Evolutionary conservation across 805 yeast genomes (phyloP).

Genomic region (Clavispora vitiphila): DNA sequence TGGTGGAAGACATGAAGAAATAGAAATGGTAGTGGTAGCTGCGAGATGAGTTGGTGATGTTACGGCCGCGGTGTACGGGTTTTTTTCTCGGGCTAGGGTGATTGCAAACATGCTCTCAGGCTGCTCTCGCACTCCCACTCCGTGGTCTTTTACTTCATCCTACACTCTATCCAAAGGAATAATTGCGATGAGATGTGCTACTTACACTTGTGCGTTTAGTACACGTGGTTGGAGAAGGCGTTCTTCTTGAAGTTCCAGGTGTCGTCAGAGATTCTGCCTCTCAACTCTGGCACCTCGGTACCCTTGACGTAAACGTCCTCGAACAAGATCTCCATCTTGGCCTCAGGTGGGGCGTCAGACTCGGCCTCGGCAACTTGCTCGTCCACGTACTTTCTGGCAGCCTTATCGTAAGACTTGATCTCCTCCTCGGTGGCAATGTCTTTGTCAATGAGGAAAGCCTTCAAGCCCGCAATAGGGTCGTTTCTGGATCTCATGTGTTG

Average conservation of each 20-base stretch:
- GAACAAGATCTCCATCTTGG: conserved; percentile 88
- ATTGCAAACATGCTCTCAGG: too few species aligned
- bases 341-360: conserved; percentile 91
- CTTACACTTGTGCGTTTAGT: conserved; percentile 22
- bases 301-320: conserved; percentile 97
- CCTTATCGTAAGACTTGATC: conserved; percentile 90
- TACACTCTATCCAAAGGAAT: not conserved
- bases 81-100: too few species aligned
- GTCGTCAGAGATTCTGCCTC: conserved; percentile 97
- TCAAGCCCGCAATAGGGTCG: conserved; percentile 96
- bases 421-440: conserved; percentile 91
- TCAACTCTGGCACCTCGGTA: conserved; percentile 81
- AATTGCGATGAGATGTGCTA: not conserved
- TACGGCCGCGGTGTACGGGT: not conserved
- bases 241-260: conserved; percentile 74
- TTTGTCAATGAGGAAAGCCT: conserved; percentile 76
- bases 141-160: not conserved
- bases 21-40: not conserved
- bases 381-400: conserved; percentile 92
- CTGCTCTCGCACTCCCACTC: too few species aligned
- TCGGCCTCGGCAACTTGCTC: conserved; percentile 93
- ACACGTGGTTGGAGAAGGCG: conserved; percentile 43
- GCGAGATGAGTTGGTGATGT: conserved; percentile 1
- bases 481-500: conserved; percentile 98
- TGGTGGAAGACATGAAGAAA: not conserved